These are phyloP conservation scores for Russula olivacea DNA, from an alignment of 768 basidiomycete species.

Conservation along the genomic window DNA sequence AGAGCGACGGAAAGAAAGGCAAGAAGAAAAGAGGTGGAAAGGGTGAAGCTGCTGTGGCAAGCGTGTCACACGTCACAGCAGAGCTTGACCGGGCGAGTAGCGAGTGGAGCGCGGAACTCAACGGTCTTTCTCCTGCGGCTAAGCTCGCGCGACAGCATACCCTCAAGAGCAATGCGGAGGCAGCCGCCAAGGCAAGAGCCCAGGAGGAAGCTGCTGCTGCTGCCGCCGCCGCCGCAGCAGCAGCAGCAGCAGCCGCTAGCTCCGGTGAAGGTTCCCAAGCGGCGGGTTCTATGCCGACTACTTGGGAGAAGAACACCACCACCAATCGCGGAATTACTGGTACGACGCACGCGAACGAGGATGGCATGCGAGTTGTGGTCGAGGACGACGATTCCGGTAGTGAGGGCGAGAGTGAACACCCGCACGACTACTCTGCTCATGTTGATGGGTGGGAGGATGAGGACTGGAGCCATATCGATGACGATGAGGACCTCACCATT, in stretches of 20 bases:
- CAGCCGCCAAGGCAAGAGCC: conserved; percentile 59
- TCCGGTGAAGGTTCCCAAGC: conserved; percentile 27
- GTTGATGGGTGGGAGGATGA: conserved; percentile 73
- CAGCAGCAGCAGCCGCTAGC: conserved; percentile 27
- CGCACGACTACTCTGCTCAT: conserved; percentile 35
- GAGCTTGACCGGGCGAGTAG: conserved; percentile 76
- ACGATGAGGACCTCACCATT: conserved; percentile 70
- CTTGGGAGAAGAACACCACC: conserved; percentile 82
- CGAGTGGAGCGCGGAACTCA: conserved; percentile 47
- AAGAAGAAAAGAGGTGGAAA: conserved; percentile 53
- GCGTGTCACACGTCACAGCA: conserved; percentile 75
- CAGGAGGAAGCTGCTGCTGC: conserved; percentile 45
- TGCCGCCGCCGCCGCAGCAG: conserved; percentile 25
- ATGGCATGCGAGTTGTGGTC: conserved; percentile 57
- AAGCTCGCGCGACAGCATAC: conserved; percentile 88
- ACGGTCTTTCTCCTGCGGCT: conserved; percentile 84
- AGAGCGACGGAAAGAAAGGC: conserved; percentile 39
- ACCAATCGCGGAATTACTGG: conserved; percentile 48
- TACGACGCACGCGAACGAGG: conserved; percentile 49
- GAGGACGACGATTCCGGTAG: conserved; percentile 59
- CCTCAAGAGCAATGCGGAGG: conserved; percentile 79
- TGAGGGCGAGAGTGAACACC: conserved; percentile 42
- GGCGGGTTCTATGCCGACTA: conserved; percentile 37
- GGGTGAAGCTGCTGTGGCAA: conserved; percentile 57
- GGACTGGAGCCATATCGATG: conserved; percentile 65